Evolutionary conservation across 148 eudicot species (phyloP).

Genomic region (Rhododendron ferrugineum): DNA sequence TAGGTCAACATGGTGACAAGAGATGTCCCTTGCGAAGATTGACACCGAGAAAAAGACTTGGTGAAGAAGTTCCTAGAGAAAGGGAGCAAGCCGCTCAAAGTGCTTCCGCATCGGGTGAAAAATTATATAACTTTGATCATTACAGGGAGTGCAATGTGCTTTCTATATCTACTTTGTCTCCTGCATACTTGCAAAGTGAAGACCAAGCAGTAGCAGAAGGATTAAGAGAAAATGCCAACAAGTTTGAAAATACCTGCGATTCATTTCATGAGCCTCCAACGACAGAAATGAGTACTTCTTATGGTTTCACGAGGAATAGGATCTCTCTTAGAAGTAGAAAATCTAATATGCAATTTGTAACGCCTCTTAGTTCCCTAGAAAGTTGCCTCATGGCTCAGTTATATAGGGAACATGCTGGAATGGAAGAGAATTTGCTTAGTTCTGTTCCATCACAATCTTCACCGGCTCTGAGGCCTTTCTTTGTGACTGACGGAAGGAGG

Average conservation of each 20-base stretch:
- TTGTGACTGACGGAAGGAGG: constrained; percentile 67
- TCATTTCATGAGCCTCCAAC: constrained; percentile 24
- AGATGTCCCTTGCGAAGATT: constrained; percentile 15
- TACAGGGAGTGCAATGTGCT: constrained; percentile 14
- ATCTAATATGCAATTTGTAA: constrained; percentile 34
- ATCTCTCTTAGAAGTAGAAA: constrained; percentile 44
- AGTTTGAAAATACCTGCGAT: constrained; percentile 18
- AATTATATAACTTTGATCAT: constrained; percentile 2
- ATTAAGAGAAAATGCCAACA: constrained; percentile 18
- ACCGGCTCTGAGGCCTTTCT: constrained; percentile 56
- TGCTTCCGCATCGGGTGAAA: constrained; percentile 23
- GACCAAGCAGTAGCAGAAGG: constrained; percentile 22
- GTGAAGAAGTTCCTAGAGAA: constrained; percentile 21
- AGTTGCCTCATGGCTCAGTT: constrained; percentile 87
- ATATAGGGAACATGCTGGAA: constrained; percentile 40
- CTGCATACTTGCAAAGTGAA: constrained; percentile 20
- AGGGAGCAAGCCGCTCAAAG: constrained; percentile 15
- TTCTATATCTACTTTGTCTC: constrained; percentile 20
- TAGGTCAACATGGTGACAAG: constrained; percentile 22
- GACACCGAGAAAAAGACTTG: constrained; percentile 10
- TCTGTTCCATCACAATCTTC: constrained; percentile 38
- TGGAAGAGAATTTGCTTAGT: constrained; percentile 39
- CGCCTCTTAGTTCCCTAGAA: constrained; percentile 69
- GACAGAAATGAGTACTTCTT: constrained; percentile 29
- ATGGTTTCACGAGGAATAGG: constrained; percentile 29